phyloP scores from a whole-genome alignment of 2,329 filamentous ascomycete species.

The Cordyceps fumosorosea region DNA sequence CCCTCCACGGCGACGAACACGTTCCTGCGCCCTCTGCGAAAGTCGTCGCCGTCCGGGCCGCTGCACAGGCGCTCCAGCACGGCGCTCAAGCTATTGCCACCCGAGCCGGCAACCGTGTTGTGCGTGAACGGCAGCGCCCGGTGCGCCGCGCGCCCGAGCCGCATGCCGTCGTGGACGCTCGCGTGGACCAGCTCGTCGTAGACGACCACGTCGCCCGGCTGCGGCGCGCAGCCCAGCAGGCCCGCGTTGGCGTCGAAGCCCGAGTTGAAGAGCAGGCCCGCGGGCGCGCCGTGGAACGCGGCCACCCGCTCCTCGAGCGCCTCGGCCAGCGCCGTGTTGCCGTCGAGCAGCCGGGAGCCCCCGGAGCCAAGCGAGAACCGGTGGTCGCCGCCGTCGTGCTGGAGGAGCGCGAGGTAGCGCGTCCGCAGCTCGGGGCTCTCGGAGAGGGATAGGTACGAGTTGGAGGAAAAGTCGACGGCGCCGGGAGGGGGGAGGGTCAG shows the following conservation, averaged over 20 bases:
- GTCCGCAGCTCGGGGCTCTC: slow-evolving; percentile 44
- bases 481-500: slow-evolving; percentile 55
- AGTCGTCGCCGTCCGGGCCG: slow-evolving; percentile 24
- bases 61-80: slow-evolving; percentile 26
- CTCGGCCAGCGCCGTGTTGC: slow-evolving; percentile 40
- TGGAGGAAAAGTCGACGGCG: slow-evolving; percentile 71
- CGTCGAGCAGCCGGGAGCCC: slow-evolving; percentile 47
- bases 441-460: slow-evolving; percentile 74
- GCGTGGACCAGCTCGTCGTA: slow-evolving; percentile 75
- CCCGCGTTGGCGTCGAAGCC: slow-evolving; percentile 63
- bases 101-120: slow-evolving; percentile 37
- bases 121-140: slow-evolving; percentile 46
- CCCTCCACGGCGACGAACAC: slow-evolving; percentile 65
- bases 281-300: slow-evolving; percentile 37
- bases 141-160: slow-evolving; percentile 47
- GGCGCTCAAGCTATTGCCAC: slow-evolving; percentile 20
- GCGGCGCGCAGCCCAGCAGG: slow-evolving; percentile 54
- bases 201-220: slow-evolving; percentile 55
- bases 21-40: slow-evolving; percentile 36
- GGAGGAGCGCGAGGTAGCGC: slow-evolving; percentile 49
- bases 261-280: slow-evolving; percentile 48
- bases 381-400: slow-evolving; percentile 13
- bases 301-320: slow-evolving; percentile 41
- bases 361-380: slow-evolving; percentile 37
- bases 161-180: slow-evolving; percentile 73